Conservation (phyloP, 225 moss, liverwort and hornwort species). For the Straminergon stramineum region DNA sequence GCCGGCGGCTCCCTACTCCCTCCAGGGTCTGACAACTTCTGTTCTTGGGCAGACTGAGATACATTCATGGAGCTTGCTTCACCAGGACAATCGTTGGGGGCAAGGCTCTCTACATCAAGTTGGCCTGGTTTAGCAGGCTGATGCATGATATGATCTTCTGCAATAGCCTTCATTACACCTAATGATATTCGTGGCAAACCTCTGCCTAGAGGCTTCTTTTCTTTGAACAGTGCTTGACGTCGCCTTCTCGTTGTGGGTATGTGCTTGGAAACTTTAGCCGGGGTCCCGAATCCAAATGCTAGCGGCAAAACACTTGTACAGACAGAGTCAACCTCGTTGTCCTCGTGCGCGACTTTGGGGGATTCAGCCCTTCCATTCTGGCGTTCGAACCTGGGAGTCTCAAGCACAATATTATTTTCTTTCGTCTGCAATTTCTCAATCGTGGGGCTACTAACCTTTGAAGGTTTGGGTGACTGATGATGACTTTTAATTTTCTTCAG, state of each 20-base stretch:
- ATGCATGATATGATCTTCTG: not conserved
- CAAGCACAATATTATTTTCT: conserved; percentile 17
- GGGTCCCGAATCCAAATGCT: conserved; percentile 42
- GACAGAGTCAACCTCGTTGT: conserved; percentile 18
- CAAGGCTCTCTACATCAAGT: not conserved
- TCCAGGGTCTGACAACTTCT: not conserved
- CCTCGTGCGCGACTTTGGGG: not conserved
- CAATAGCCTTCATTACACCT: conserved; percentile 20
- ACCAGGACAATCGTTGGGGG: not conserved
- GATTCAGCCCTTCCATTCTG: conserved; percentile 4
- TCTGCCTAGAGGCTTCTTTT: conserved; percentile 38
- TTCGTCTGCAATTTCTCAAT: not conserved
- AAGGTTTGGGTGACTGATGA: conserved; percentile 11
- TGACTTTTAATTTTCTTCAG: conserved; percentile 31
- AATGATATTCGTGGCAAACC: conserved; percentile 33
- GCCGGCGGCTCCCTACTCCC: not conserved
- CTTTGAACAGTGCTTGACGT: conserved; percentile 24
- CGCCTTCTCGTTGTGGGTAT: conserved; percentile 19
- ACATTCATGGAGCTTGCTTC: not conserved
- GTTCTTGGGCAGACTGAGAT: conserved; percentile 2
- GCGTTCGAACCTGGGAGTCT: conserved; percentile 45
- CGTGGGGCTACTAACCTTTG: not conserved
- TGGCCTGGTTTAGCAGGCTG: not conserved
- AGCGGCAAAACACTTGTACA: conserved; percentile 11
- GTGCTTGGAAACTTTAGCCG: conserved; percentile 23